phyloP scores from a whole-genome alignment of 2,329 filamentous ascomycete species.

The Sporothrix pallida region DNA sequence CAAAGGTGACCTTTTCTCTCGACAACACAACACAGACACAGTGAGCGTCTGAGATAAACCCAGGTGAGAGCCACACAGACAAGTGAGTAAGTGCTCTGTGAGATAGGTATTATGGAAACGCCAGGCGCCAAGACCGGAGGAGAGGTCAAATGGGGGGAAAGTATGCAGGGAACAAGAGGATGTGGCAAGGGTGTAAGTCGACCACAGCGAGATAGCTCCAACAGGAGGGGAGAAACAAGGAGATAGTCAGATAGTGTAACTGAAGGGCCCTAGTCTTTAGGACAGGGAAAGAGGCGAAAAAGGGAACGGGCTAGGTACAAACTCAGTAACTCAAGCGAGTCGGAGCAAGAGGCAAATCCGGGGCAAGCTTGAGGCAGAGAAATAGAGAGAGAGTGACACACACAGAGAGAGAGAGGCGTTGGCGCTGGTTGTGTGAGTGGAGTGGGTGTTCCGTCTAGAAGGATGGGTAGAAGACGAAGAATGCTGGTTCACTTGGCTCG shows the following conservation, averaged over 20 bases:
- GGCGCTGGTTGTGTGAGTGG: slow-evolving; percentile 9
- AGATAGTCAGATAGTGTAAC: background rate
- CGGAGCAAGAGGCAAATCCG: slow-evolving; percentile 28
- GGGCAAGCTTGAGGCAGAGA: slow-evolving; percentile 23
- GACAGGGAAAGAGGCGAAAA: slow-evolving; percentile 11
- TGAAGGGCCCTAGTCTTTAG: background rate
- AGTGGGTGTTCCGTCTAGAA: slow-evolving; percentile 19
- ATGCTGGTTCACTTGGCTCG: slow-evolving; percentile 1
- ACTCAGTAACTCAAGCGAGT: slow-evolving; percentile 1
- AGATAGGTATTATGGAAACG: slow-evolving; percentile 6
- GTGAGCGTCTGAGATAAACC: background rate
- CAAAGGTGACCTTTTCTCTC: background rate
- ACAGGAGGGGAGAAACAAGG: background rate
- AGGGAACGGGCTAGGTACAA: background rate
- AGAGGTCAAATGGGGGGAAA: background rate
- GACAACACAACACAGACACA: background rate
- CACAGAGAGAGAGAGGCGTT: background rate
- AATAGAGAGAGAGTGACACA: no score
- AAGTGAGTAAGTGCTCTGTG: background rate
- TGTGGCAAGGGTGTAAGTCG: slow-evolving; percentile 13
- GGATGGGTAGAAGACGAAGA: slow-evolving; percentile 23
- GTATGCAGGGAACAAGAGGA: slow-evolving; percentile 2
- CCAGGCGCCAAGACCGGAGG: slow-evolving; percentile 19
- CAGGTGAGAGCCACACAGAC: background rate
- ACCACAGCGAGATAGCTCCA: background rate